A percentile compares a stretch with the other conserved stretches of the same genome.
Evolutionary conservation across 495 filamentous ascomycete genomes (phyloP).

Genomic region (Xylaria longipes): DNA sequence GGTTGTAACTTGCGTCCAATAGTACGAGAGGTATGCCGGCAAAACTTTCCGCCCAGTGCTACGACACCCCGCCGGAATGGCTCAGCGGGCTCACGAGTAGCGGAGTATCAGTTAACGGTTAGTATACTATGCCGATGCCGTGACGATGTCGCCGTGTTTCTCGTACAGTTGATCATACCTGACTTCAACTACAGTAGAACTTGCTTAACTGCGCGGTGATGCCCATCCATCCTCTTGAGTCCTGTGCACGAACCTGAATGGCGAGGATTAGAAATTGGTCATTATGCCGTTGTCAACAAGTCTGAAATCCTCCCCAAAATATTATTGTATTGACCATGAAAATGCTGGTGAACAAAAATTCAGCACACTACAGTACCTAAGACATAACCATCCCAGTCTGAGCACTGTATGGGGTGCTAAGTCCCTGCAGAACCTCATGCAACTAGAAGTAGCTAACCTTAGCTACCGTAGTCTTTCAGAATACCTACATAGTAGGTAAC

Average conservation of each 20-base stretch:
- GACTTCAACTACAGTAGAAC: constrained; percentile 12
- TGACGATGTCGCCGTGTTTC: constrained; percentile 17
- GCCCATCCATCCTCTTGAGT: background rate
- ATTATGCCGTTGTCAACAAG: background rate
- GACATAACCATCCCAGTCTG: too few species aligned
- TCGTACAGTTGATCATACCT: constrained; percentile 14
- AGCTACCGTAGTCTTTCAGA: background rate
- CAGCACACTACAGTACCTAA: too few species aligned
- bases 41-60: constrained; percentile 25
- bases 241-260: background rate
- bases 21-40: constrained; percentile 25
- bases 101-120: constrained; percentile 14
- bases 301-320: background rate
- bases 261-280: background rate
- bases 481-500: too few species aligned
- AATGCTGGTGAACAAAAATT: too few species aligned
- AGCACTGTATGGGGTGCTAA: too few species aligned
- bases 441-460: background rate
- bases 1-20: constrained; percentile 21
- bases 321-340: too few species aligned
- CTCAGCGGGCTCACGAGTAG: constrained; percentile 23
- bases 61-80: constrained; percentile 22
- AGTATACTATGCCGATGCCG: constrained; percentile 22
- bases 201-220: constrained; percentile 10
- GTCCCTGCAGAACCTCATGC: background rate